A percentile compares a stretch with the other conserved stretches of the same genome.
phyloP scores from a whole-genome alignment of 306 rosid species.

The Comarum palustre region DNA sequence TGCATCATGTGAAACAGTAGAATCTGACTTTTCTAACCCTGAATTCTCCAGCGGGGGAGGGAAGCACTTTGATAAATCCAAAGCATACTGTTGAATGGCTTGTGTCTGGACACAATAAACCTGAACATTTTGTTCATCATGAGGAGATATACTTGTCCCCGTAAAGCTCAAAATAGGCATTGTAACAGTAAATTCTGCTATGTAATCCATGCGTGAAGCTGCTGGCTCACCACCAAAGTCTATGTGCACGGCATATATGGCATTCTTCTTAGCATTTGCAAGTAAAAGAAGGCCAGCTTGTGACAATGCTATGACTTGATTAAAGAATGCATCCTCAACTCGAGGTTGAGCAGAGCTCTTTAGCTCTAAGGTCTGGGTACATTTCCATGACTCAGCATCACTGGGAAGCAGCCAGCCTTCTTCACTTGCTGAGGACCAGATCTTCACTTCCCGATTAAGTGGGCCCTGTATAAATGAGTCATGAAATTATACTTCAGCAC shows the following conservation, averaged over 20 bases:
- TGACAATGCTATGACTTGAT: slow-evolving; percentile 84
- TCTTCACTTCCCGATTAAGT: slow-evolving; percentile 83
- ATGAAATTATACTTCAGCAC: slow-evolving; percentile 12
- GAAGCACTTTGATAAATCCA: slow-evolving; percentile 90
- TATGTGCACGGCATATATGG: slow-evolving; percentile 89
- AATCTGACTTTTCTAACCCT: slow-evolving; percentile 70
- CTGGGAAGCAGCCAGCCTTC: slow-evolving; percentile 96
- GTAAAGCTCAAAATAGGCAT: slow-evolving; percentile 97
- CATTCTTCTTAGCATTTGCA: slow-evolving; percentile 99
- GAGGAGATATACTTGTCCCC: slow-evolving; percentile 78
- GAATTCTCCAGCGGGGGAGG: slow-evolving; percentile 76
- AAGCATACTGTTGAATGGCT: slow-evolving; percentile 98
- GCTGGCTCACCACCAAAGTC: slow-evolving; percentile 85
- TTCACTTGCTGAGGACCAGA: slow-evolving; percentile 81
- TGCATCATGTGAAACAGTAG: slow-evolving; percentile 56
- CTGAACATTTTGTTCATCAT: slow-evolving; percentile 77
- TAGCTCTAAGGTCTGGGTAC: slow-evolving; percentile 80
- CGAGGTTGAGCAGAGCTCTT: slow-evolving; percentile 76
- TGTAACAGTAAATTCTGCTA: slow-evolving; percentile 89
- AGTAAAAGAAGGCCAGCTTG: slow-evolving; percentile 93
- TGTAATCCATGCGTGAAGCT: slow-evolving; percentile 80
- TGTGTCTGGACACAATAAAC: slow-evolving; percentile 98
- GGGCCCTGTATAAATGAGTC: slow-evolving; percentile 58
- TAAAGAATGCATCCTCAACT: slow-evolving; percentile 84
- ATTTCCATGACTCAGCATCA: slow-evolving; percentile 83